A percentile compares a stretch with the other conserved stretches of the same genome.
phyloP scores from a whole-genome alignment of 495 filamentous ascomycete species.

The Massariosphaeria phaeospora region DNA sequence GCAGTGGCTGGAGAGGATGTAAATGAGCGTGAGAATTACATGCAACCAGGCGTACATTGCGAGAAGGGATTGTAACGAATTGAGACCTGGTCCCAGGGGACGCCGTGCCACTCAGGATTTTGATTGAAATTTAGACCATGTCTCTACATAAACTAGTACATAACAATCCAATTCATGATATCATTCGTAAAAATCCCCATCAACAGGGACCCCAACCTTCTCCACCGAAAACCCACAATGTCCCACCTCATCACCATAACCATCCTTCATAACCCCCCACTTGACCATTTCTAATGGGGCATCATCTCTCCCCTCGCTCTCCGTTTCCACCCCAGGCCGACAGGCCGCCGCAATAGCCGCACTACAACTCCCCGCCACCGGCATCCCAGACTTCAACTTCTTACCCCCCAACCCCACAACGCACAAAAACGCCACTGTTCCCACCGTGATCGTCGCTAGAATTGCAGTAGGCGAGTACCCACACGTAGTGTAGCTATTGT shows the following conservation, averaged over 20 bases:
- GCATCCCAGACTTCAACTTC: conserved; percentile 33
- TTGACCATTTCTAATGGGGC: conserved; percentile 19
- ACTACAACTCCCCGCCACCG: conserved; percentile 36
- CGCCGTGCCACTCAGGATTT: no score
- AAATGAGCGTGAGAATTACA: no score
- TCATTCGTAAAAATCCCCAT: not conserved
- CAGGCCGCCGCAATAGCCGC: conserved; percentile 36
- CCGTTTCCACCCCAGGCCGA: conserved; percentile 28
- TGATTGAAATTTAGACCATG: no score
- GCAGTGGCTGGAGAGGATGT: no score
- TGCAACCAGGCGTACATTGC: no score
- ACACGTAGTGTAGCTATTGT: not conserved
- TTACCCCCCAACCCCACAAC: conserved; percentile 27
- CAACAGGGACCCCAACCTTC: not conserved
- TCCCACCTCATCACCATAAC: not conserved
- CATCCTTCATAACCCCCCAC: conserved; percentile 10
- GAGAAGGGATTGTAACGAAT: no score
- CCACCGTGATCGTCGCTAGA: not conserved
- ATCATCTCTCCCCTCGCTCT: conserved; percentile 10
- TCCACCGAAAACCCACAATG: not conserved
- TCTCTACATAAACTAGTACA: no score
- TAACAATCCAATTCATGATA: no score
- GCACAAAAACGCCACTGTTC: conserved; percentile 14
- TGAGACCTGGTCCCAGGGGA: no score
- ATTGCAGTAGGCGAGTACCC: conserved; percentile 15